Evolutionary conservation across 352 stramenopile species (phyloP), one percentile per base, ranked within the genome.

Genomic region (Phytophthora megakarya): DNA sequence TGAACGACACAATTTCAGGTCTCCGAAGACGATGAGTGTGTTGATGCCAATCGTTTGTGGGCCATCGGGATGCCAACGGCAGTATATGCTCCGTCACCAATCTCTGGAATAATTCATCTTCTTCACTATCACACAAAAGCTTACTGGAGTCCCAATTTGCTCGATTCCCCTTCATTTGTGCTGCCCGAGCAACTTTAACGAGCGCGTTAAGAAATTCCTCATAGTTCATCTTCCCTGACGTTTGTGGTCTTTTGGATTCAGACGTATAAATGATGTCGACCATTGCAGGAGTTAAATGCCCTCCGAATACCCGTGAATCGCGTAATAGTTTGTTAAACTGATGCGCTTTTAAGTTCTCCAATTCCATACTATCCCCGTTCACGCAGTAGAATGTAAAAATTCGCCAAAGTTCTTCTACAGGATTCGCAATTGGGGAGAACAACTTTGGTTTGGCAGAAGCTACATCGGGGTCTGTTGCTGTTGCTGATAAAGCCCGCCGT

Each of bases 321-420:
- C 81, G 81, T 21, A 93, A 47, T 1, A 92, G 61, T 26, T 78
- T 81, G 64, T 84, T 87, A 59, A 92, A 93, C 56, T 93, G 85
- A 46, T 92, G 82, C 5, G 80, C 76, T 43, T 76, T 84, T 42
- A 93, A 84, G 26, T 64, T 84, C 39, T 90, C 81, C 3, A 93
- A 56, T 37, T 93, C 81, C 30, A 89, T 79, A 26, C 78, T 84
- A 51, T 92, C 85, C 23, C 85, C 85, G 30, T 87, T 86, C 13
- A 91, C 78, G 35, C 85, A 93, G 61, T 93, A 93, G 67, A 84
- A 91, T 8, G 83, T 90, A 38, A 92, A 93, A 22, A 93, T 82
- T 38, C 72, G 68, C 85, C 85, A 93, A 0, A 93, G 59, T n/a
- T 88, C 72, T 61, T 89, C 74, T 1, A 88, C 76, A n/a, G 78